Evolutionary conservation across 2,329 filamentous ascomycete genomes (phyloP), one percentile per base, ranked within the genome.

Genomic region (Aspergillus sp.): DNA sequence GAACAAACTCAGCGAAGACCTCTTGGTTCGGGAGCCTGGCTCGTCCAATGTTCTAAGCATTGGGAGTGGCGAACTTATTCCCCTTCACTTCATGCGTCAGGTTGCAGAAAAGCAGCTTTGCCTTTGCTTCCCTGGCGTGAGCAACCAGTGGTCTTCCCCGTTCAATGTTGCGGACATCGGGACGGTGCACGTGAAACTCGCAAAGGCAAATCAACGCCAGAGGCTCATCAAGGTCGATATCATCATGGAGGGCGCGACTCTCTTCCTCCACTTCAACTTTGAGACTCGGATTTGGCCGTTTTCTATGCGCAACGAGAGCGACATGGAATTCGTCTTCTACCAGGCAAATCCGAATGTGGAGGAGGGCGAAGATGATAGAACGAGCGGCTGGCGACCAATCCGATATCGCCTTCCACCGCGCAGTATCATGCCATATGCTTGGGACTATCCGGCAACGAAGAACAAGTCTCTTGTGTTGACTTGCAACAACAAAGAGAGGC

Each of bases 351-450:
- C 91, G 4, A 93, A 89, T 47, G 67, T 93, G 7, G 88, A 94
- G 39, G 88, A 96, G 41, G 88, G 95, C 39, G 88, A 89, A 34
- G 71, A 72, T 4, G 84, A 95, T 50, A 70, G 62, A 33, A 67
- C 79, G 35, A 88, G 84, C 33, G 85, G 86, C 3, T 98, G 91
- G 85, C 82, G 84, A 43, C 88, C 86, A 2, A 85, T 98, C 40
- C 74, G 86, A 33, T 98, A 98, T 61, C 81, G 89, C 19, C 69
- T 98, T 17, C 93, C 93, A 2, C 80, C 89, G 8, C 74, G 91
- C 39, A 96, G 89, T 59, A 95, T 98, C 59, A 98, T 98, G 91
- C 91, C 93, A 1, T 98, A 98, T 52, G 89, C 91, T 2, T 98
- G 91, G 91, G 93, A 98, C 55, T 98, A 94, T 61, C 93, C 91